A percentile compares a stretch with the other conserved stretches of the same genome.
These are phyloP conservation scores for Zangia roseola DNA, from an alignment of 768 basidiomycete species.

Conservation along the genomic window DNA sequence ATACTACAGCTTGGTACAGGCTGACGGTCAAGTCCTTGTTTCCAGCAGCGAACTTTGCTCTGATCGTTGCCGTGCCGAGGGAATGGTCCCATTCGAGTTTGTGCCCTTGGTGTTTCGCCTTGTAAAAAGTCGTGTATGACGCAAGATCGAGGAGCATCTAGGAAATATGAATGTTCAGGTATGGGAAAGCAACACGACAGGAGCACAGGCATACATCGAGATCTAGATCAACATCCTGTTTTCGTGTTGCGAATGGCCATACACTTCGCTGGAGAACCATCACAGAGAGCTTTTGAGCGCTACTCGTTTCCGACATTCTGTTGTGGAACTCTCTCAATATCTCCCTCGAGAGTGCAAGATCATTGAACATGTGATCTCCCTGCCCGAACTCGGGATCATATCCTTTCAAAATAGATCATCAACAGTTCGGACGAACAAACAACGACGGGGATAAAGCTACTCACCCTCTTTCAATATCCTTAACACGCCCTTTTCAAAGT, in stretches of 20 bases:
- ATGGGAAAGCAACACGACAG: not conserved
- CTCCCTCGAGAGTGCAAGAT: slow-evolving; percentile 76
- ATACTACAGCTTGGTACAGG: slow-evolving; percentile 84
- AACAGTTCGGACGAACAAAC: not conserved
- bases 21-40: slow-evolving; percentile 88
- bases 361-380: slow-evolving; percentile 95
- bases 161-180: slow-evolving; percentile 9
- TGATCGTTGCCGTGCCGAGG: slow-evolving; percentile 79
- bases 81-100: slow-evolving; percentile 85
- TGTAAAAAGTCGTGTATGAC: slow-evolving; percentile 70
- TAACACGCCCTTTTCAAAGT: slow-evolving; percentile 82
- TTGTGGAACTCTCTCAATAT: slow-evolving; percentile 63
- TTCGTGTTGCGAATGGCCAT: slow-evolving; percentile 75
- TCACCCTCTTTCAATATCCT: slow-evolving; percentile 79
- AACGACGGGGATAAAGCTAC: slow-evolving; percentile 32
- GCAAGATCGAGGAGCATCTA: slow-evolving; percentile 76
- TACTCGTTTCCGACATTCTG: slow-evolving; percentile 38
- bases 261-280: slow-evolving; percentile 86
- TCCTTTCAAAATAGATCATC: slow-evolving; percentile 45
- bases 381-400: slow-evolving; percentile 95
- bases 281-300: slow-evolving; percentile 56
- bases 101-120: slow-evolving; percentile 70
- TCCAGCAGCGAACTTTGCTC: slow-evolving; percentile 61
- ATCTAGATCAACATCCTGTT: slow-evolving; percentile 52
- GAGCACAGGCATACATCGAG: slow-evolving; percentile 39